Percentiles rank a stretch among this genome's conserved stretches.
phyloP scores from a whole-genome alignment of 2,329 filamentous ascomycete species.

The Fusarium verrucosum region DNA sequence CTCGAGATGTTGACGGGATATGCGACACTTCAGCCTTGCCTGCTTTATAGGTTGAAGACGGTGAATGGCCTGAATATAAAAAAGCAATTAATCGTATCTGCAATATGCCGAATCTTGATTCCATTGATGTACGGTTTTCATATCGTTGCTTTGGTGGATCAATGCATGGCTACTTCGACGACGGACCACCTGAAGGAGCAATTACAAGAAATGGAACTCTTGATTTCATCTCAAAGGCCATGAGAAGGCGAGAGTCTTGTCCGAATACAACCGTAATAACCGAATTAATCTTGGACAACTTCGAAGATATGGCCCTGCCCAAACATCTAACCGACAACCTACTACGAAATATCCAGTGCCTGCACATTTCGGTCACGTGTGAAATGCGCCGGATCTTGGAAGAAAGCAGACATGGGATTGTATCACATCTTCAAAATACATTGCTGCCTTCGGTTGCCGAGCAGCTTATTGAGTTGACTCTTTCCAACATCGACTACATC shows the following conservation, averaged over 20 bases:
- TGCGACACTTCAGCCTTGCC: neutral
- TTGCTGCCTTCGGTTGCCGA: constrained; percentile 25
- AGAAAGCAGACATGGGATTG: constrained; percentile 9
- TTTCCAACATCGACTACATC: constrained; percentile 16
- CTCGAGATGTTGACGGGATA: neutral
- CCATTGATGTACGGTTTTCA: neutral
- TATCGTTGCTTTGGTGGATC: neutral
- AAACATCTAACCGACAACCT: constrained; percentile 14
- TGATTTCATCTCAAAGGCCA: neutral
- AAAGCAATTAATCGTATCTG: neutral
- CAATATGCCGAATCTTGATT: constrained; percentile 2
- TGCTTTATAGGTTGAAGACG: neutral
- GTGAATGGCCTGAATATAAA: neutral
- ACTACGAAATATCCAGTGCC: constrained; percentile 19
- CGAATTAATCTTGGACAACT: constrained; percentile 26
- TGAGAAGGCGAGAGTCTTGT: neutral
- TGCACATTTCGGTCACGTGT: constrained; percentile 18
- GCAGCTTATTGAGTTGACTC: constrained; percentile 33
- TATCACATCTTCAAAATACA: constrained; percentile 28
- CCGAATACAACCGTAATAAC: neutral
- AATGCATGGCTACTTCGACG: neutral
- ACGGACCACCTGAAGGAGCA: neutral
- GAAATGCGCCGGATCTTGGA: neutral
- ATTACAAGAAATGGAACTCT: neutral
- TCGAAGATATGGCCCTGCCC: constrained; percentile 31